Conservation (phyloP, 768 basidiomycete genomes). For the Jaapia argillacea region DNA sequence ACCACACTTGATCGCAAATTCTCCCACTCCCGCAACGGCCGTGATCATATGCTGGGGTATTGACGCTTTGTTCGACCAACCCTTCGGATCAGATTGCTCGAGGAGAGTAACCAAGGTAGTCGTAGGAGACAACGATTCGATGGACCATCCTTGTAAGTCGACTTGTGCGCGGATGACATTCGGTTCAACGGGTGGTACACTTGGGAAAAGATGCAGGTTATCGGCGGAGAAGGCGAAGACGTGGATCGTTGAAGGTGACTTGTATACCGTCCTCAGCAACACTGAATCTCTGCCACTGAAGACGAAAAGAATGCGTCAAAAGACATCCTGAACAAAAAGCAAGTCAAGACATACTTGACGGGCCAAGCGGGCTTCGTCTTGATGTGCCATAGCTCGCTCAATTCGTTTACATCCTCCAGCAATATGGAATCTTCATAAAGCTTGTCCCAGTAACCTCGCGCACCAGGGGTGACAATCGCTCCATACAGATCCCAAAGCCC, state of each 20-base stretch:
- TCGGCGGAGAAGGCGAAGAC: constrained; percentile 93
- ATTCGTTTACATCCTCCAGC: constrained; percentile 82
- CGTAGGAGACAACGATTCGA: constrained; percentile 89
- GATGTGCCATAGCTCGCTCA: constrained; percentile 90
- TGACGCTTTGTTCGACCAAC: constrained; percentile 91
- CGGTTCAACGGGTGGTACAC: constrained; percentile 54
- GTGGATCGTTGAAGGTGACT: constrained; percentile 90
- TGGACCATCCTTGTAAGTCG: constrained; percentile 98
- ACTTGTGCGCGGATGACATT: constrained; percentile 87
- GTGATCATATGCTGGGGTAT: constrained; percentile 93
- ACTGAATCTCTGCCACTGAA: constrained; percentile 82
- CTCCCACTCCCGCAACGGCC: constrained; percentile 83
- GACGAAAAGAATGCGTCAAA: neutral
- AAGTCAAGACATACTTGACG: constrained; percentile 53
- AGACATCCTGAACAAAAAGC: constrained; percentile 1
- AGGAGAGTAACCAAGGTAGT: constrained; percentile 90
- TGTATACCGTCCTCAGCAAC: constrained; percentile 91
- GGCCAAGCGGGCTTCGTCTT: constrained; percentile 92
- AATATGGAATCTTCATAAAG: constrained; percentile 78
- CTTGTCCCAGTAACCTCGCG: constrained; percentile 80
- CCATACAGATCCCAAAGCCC: constrained; percentile 92
- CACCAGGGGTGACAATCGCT: constrained; percentile 79
- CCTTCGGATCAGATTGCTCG: constrained; percentile 95
- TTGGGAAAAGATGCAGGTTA: constrained; percentile 78
- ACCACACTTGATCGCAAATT: constrained; percentile 91